A percentile compares a stretch with the other conserved stretches of the same genome.
phyloP scores from a whole-genome alignment of 352 stramenopile genomes.

The Phytophthora meadii region DNA sequence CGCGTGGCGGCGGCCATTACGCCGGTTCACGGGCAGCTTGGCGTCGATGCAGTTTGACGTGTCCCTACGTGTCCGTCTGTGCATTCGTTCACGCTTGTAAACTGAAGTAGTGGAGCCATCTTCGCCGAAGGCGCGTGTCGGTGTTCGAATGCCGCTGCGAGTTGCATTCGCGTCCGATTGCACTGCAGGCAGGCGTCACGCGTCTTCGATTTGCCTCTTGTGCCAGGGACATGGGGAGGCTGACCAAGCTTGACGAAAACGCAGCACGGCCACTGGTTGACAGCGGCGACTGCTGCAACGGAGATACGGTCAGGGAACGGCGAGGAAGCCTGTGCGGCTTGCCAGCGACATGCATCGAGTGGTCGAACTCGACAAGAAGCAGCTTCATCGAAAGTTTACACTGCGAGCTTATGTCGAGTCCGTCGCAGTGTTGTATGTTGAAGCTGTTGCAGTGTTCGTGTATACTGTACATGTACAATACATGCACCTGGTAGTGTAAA shows the following conservation, averaged over 20 bases:
- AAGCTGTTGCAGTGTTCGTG: constrained; percentile 10
- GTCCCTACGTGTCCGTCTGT: not conserved
- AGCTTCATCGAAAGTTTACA: not conserved
- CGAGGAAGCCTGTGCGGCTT: constrained; percentile 8
- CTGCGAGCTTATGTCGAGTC: constrained; percentile 36
- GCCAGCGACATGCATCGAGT: constrained; percentile 13
- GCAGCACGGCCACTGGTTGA: constrained; percentile 10
- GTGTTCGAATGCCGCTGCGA: constrained; percentile 5
- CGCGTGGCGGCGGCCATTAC: constrained; percentile 15
- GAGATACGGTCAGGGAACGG: constrained; percentile 4
- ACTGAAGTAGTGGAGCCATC: constrained; percentile 7
- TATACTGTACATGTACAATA: too few relatives aligned
- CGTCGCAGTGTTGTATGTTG: constrained; percentile 10
- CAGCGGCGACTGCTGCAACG: constrained; percentile 1
- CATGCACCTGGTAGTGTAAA: too few relatives aligned
- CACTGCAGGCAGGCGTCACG: constrained; percentile 1
- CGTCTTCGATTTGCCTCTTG: constrained; percentile 21
- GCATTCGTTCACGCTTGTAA: not conserved
- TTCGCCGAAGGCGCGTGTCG: constrained; percentile 11
- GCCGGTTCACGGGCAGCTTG: too few relatives aligned
- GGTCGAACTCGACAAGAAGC: constrained; percentile 1
- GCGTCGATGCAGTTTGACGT: constrained; percentile 2
- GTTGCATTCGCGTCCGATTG: constrained; percentile 24
- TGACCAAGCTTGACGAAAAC: constrained; percentile 10
- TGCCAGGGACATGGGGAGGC: constrained; percentile 11